phyloP scores from a whole-genome alignment of 2,329 filamentous ascomycete species.

The Elsinoe australis region DNA sequence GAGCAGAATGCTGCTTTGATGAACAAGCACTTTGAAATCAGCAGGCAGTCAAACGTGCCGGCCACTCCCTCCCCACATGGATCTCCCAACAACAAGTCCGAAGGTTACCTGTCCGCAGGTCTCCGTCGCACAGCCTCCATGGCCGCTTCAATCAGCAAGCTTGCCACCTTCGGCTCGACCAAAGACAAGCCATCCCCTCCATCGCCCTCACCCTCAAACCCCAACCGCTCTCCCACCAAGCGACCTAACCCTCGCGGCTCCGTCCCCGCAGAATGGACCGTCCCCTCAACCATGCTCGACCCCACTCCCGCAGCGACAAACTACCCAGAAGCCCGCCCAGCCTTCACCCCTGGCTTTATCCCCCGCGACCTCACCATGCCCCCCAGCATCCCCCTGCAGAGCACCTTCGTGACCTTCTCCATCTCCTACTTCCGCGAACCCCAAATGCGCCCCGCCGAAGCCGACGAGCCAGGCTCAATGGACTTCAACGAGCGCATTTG shows the following conservation, averaged over 20 bases:
- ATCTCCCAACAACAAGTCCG: conserved; percentile 43
- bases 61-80: conserved; percentile 41
- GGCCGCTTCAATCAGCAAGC: conserved; percentile 55
- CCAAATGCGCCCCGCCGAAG: conserved; percentile 94
- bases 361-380: conserved; percentile 51
- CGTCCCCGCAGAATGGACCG: conserved; percentile 50
- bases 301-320: conserved; percentile 53
- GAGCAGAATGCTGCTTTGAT: conserved; percentile 12
- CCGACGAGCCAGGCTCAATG: conserved; percentile 89
- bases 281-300: conserved; percentile 70
- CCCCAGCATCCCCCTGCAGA: conserved; percentile 66
- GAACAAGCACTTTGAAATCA: conserved; percentile 17
- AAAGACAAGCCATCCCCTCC: conserved; percentile 16
- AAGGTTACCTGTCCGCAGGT: conserved; percentile 54
- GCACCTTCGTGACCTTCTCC: conserved; percentile 88
- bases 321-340: conserved; percentile 69
- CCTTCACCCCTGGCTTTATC: conserved; percentile 68
- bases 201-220: conserved; percentile 15
- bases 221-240: conserved; percentile 29
- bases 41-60: conserved; percentile 27
- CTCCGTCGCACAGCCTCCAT: conserved; percentile 58
- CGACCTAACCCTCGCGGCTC: conserved; percentile 38
- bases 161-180: conserved; percentile 44
- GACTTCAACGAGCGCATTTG: conserved; percentile 95
- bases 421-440: conserved; percentile 95